phyloP scores from a whole-genome alignment of 495 filamentous ascomycete genomes.

The Penicillium cinerascens region DNA sequence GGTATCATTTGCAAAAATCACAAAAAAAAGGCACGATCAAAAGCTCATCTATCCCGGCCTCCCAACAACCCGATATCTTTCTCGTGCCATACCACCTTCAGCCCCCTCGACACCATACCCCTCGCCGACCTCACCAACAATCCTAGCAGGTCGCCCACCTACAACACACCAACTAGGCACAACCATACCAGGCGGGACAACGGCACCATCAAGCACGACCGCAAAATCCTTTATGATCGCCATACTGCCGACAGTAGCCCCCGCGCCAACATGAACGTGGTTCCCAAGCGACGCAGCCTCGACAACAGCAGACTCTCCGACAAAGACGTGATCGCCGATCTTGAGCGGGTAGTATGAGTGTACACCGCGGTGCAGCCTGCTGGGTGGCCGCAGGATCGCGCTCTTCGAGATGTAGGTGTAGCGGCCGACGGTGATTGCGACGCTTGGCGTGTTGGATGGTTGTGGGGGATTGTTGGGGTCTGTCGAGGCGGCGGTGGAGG shows the following conservation, averaged over 20 bases:
- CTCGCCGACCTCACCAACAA: slow-evolving; percentile 83
- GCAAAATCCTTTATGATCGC: slow-evolving; percentile 89
- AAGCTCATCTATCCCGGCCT: slow-evolving; percentile 16
- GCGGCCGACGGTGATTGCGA: slow-evolving; percentile 77
- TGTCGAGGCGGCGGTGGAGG: slow-evolving; percentile 28
- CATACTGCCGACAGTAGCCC: slow-evolving; percentile 74
- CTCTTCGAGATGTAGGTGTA: slow-evolving; percentile 80
- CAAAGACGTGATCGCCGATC: slow-evolving; percentile 88
- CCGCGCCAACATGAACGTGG: slow-evolving; percentile 77
- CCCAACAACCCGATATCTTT: slow-evolving; percentile 45
- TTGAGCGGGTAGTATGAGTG: slow-evolving; percentile 77
- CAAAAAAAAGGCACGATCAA: slow-evolving; percentile 13
- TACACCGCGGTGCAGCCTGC: slow-evolving; percentile 56
- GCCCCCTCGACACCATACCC: slow-evolving; percentile 60
- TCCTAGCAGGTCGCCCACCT: slow-evolving; percentile 72
- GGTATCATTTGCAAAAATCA: slow-evolving; percentile 23
- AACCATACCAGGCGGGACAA: slow-evolving; percentile 84
- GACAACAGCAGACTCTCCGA: slow-evolving; percentile 68
- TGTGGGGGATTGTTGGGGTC: slow-evolving; percentile 18
- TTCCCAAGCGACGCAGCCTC: slow-evolving; percentile 75
- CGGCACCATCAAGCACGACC: slow-evolving; percentile 73
- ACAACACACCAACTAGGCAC: slow-evolving; percentile 87
- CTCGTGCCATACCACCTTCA: slow-evolving; percentile 44
- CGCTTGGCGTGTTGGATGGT: slow-evolving; percentile 28
- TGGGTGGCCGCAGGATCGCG: slow-evolving; percentile 72